Evolutionary conservation across 495 filamentous ascomycete genomes (phyloP).

Genomic region (Rostrohypoxylon terebratum): DNA sequence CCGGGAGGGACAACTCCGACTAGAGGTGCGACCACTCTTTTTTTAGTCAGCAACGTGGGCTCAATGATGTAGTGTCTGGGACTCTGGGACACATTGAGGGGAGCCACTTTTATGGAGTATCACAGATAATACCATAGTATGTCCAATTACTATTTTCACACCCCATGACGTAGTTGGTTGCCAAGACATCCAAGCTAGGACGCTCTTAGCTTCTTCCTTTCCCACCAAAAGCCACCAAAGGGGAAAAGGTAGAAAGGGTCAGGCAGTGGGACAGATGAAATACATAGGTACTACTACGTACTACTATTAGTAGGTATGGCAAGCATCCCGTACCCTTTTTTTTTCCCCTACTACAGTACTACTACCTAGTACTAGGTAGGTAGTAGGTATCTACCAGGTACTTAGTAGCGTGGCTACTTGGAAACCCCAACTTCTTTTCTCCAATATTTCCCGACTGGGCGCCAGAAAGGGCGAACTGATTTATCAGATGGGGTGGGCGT

Average conservation of each 20-base stretch:
- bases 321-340: slow-evolving; percentile 36
- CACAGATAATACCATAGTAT: too few species aligned
- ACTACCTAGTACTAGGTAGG: too few species aligned
- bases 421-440: slow-evolving; percentile 14
- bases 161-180: slow-evolving; percentile 44
- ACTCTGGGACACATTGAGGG: slow-evolving; percentile 31
- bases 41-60: slow-evolving; percentile 34
- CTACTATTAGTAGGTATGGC: too few species aligned
- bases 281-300: slow-evolving; percentile 34
- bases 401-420: slow-evolving; percentile 17
- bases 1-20: slow-evolving; percentile 43
- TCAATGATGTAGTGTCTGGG: slow-evolving; percentile 48
- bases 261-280: slow-evolving; percentile 42
- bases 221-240: slow-evolving; percentile 25
- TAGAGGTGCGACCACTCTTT: background rate
- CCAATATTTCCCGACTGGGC: slow-evolving; percentile 32
- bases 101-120: slow-evolving; percentile 41
- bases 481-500: slow-evolving; percentile 22
- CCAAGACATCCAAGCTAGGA: slow-evolving; percentile 40
- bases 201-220: slow-evolving; percentile 44
- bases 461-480: background rate
- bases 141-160: slow-evolving; percentile 42
- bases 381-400: too few species aligned
- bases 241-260: slow-evolving; percentile 33
- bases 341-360: too few species aligned